These are phyloP conservation scores for Leptographium wingfieldii DNA, from an alignment of 2,329 filamentous ascomycete genomes.

Conservation along the genomic window DNA sequence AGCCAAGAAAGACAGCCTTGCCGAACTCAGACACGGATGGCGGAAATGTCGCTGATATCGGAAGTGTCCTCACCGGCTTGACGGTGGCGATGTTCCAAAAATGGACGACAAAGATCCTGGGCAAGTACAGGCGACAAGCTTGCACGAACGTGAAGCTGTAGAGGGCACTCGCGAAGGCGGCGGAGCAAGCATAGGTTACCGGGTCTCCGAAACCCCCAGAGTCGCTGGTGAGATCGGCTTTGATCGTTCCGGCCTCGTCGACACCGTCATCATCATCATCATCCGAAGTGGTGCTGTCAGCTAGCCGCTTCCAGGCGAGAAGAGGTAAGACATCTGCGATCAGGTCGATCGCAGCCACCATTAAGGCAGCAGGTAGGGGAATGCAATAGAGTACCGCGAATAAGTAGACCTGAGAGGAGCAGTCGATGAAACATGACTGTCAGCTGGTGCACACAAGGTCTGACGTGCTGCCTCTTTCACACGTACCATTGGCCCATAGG, in stretches of 20 bases:
- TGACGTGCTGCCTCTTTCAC: background rate
- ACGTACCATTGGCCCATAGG: conserved; percentile 59
- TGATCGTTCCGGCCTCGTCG: background rate
- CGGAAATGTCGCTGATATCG: conserved; percentile 22
- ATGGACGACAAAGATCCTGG: conserved; percentile 57
- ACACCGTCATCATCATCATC: background rate
- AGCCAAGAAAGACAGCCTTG: conserved; percentile 29
- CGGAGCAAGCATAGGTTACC: conserved; percentile 38
- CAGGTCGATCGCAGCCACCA: background rate
- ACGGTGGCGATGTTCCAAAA: conserved; percentile 63
- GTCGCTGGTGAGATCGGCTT: background rate
- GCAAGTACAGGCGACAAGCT: conserved; percentile 58
- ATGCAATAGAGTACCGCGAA: conserved; percentile 67
- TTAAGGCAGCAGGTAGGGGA: background rate
- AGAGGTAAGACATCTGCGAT: conserved; percentile 3
- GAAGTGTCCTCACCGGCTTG: conserved; percentile 36
- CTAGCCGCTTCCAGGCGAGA: background rate
- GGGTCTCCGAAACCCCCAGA: background rate
- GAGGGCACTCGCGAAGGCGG: conserved; percentile 55
- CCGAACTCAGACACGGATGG: conserved; percentile 21
- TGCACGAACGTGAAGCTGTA: conserved; percentile 63
- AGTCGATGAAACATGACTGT: background rate
- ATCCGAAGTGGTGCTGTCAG: background rate
- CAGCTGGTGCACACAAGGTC: conserved; percentile 2
- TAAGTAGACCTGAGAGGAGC: conserved; percentile 48